Conservation (phyloP, 768 basidiomycete species). For the Boletus speciosus region DNA sequence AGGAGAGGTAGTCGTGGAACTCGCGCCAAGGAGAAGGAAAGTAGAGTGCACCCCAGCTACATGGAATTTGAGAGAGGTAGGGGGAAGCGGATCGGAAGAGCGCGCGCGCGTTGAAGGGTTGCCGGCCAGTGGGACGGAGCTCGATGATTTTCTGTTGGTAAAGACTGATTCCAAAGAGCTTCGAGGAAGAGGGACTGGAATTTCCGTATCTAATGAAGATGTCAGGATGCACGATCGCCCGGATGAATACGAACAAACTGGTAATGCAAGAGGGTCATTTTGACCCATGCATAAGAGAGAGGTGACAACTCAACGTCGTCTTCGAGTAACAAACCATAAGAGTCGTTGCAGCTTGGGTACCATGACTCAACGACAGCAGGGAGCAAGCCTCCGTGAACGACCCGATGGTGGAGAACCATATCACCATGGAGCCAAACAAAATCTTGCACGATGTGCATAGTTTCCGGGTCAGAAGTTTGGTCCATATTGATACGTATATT, state of each 20-base stretch:
- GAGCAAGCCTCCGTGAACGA: conserved; percentile 76
- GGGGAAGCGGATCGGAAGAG: conserved; percentile 48
- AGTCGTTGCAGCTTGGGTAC: conserved; percentile 72
- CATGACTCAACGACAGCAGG: conserved; percentile 86
- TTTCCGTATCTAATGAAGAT: conserved; percentile 51
- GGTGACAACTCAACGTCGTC: conserved; percentile 87
- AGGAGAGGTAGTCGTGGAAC: conserved; percentile 72
- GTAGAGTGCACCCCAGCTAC: conserved; percentile 90
- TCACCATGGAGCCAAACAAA: conserved; percentile 61
- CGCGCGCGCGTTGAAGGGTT: conserved; percentile 59
- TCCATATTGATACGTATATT: conserved; percentile 70
- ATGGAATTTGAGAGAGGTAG: conserved; percentile 83
- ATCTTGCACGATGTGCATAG: conserved; percentile 47
- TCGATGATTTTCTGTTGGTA: conserved; percentile 86
- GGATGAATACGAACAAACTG: conserved; percentile 40
- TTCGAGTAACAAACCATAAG: conserved; percentile 78
- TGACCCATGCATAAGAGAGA: conserved; percentile 81
- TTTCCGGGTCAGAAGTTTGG: conserved; percentile 63
- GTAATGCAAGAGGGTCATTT: conserved; percentile 75
- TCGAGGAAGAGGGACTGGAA: conserved; percentile 35
- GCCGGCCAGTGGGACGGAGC: conserved; percentile 62
- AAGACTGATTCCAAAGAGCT: conserved; percentile 76
- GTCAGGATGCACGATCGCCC: neutral
- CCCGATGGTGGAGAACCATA: conserved; percentile 62
- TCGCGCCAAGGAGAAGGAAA: conserved; percentile 88